Base-by-base conservation (phyloP, 768 basidiomycete species). In the Lyophyllum semitale region DNA sequence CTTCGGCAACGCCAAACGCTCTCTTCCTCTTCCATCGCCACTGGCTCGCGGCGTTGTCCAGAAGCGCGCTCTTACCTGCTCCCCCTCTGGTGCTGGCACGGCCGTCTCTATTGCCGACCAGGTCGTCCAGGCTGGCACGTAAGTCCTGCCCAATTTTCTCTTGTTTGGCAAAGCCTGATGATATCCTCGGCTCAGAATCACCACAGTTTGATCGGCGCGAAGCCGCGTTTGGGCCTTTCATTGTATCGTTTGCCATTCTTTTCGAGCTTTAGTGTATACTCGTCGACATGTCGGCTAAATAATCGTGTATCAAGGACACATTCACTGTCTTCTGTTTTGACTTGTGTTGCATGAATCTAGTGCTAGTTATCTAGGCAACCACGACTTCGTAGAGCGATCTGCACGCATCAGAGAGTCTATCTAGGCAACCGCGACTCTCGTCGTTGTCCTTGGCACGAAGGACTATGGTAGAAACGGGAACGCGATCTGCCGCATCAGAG, bases 1-100 rank as follows among this genome's bases (percentile, higher is more conserved):
- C 33, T 68, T 68, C 44, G 61, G 60, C 48, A 54, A 59, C 35
- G 48, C 46, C 32, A 58, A 60, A 27, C 59, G 59, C 22, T 60
- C 59, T 48, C 41, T 60, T 7, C 30, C 53, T 26, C 32, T 44
- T 11, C 26, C 42, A 25, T 48, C 59, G 4, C 50, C 29, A 23
- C 41, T 58, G 26, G 51, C 20, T 13, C 26, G 50, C 11, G 9
- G 6, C 47, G 4, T 27, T 42, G 17, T 32, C 42, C 27, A 49
- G 42, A 59, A 45, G 41, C 59, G 49, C 26, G 56, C 49, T n/a
- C 59, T 60, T 15, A 60, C 45, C 11, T 60, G 59, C 29, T 40
- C 59, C 25, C 20, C 42, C n/a, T 8, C 53, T n/a, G 42, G 23
- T 17, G 44, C 41, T 18, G 18, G 38, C 27, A 8, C 48, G 4